Conservation (phyloP, 208 protist genomes). For the Acanthamoeba divionensis region DNA sequence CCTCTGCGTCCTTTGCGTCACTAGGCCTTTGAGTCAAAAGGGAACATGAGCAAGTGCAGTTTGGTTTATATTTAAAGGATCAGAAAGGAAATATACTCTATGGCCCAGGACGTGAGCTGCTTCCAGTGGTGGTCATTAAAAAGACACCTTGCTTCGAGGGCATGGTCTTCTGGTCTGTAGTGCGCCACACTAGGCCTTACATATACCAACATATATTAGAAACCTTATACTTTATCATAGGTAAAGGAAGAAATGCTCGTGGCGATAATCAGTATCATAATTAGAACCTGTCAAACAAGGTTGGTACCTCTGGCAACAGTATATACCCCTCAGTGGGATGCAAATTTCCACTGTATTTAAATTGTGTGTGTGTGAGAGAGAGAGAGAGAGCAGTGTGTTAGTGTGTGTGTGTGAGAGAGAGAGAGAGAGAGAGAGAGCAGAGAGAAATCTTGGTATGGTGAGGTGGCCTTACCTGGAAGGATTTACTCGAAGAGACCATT, state of each 20-base stretch:
- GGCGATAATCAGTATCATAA: background rate
- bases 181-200: background rate
- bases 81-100: background rate
- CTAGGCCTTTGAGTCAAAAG: background rate
- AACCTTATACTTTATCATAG: background rate
- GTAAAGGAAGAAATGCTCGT: background rate
- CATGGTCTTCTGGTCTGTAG: background rate
- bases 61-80: background rate
- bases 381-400: too few relatives aligned
- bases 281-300: background rate
- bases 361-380: too few relatives aligned
- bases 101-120: background rate
- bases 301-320: background rate
- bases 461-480: background rate
- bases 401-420: background rate
- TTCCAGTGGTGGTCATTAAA: background rate
- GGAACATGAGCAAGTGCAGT: background rate
- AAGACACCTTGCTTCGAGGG: background rate
- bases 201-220: background rate
- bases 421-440: background rate
- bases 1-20: background rate
- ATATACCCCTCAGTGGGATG: slow-evolving; percentile 21
- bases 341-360: background rate
- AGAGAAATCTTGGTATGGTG: background rate
- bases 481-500: slow-evolving; percentile 15